Base-by-base conservation (phyloP, 495 filamentous ascomycete species). In the Tetracladium setigerum region DNA sequence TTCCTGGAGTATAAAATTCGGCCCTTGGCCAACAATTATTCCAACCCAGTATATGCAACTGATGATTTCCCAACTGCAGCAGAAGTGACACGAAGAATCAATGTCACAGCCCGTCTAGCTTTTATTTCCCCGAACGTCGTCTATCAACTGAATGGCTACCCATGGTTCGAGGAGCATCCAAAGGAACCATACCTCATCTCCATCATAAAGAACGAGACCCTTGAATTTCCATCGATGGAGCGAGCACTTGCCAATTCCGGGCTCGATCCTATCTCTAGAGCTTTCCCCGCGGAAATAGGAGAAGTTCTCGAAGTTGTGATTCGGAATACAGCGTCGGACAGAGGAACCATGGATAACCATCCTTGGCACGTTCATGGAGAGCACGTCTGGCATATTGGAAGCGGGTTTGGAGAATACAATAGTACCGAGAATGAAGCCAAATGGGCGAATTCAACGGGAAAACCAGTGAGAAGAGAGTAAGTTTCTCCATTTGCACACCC, bases 271-370 rank as follows among this genome's bases (percentile, higher is more conserved):
- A 50, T 48, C 1, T 72, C 68, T 1, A 54, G 49, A 22, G 66
- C 70, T 0, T 82, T 72, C 56, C 72, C 76, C 0, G 75, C 73
- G n/a, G 58, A 67, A 40, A 54, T 79, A 5, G 75, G 75, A 18
- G 78, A 83, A 52, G 71, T 81, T 15, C 53, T 83, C 24, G 79
- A 83, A 44, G 76, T 81, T 30, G 66, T 80, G 36, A 64, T 69
- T 52, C 64, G 73, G 39, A 78, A 79, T 53, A 68, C 69, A 6
- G 69, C 67, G 0, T 52, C 43, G 6, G 35, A 52, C 6, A 57
- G 53, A 12, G 75, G 72, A 12, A 62, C 63, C 8, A 64, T 78
- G 12, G 72, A 80, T 45, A 64, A 64, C 5, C 79, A 82, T 45
- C 79, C 79, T 4, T 79, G 75, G 61, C 78, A 82, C 51, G 69